These are phyloP conservation scores for Cercospora zeina DNA, from an alignment of 2,329 filamentous ascomycete species.

Conservation along the genomic window DNA sequence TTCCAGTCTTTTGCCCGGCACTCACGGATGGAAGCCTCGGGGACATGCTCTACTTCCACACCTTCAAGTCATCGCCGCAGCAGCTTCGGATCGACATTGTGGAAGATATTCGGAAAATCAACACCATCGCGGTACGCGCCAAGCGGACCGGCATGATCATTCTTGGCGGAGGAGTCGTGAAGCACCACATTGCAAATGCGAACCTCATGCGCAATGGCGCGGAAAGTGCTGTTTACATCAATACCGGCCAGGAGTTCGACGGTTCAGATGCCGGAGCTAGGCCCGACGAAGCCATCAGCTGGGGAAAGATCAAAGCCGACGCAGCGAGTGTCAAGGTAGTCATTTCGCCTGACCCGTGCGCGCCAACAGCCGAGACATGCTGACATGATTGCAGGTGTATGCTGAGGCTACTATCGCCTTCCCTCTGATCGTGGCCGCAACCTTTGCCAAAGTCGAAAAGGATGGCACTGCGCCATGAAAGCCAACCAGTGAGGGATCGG, in stretches of 20 bases:
- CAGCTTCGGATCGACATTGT: conserved; percentile 88
- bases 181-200: conserved; percentile 98
- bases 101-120: conserved; percentile 88
- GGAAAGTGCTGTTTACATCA: conserved; percentile 95
- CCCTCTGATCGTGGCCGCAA: conserved; percentile 66
- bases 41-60: conserved; percentile 99
- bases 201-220: conserved; percentile 97
- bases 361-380: not conserved
- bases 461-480: conserved; percentile 9
- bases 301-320: conserved; percentile 94
- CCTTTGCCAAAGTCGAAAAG: conserved; percentile 55
- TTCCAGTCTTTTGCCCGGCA: conserved; percentile 95
- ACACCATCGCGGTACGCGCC: conserved; percentile 84
- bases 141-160: conserved; percentile 93
- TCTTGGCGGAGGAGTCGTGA: conserved; percentile 89
- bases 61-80: conserved; percentile 80
- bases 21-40: conserved; percentile 92
- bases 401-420: conserved; percentile 68
- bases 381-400: conserved; percentile 51
- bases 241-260: conserved; percentile 96
- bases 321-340: conserved; percentile 85
- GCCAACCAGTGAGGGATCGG: conserved; percentile 7
- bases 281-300: conserved; percentile 95
- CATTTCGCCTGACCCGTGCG: conserved; percentile 15
- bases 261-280: conserved; percentile 93